Evolutionary conservation across 192 early-diverging fungal genomes (phyloP), one percentile per base, ranked within the genome.

Genomic region (Funneliformis mosseae): DNA sequence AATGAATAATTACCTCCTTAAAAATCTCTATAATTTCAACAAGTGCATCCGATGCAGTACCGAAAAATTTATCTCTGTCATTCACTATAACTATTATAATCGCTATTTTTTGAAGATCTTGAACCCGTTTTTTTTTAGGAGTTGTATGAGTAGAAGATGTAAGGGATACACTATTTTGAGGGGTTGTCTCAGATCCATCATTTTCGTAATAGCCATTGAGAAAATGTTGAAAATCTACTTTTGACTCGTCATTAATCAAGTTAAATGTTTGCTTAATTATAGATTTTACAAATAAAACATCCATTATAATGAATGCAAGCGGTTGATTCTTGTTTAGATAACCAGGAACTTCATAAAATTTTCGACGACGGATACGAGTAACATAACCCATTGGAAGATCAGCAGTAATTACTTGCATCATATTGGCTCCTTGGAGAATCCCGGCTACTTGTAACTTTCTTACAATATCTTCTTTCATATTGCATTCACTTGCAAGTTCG

Each of bases 391-490:
- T 48, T 5, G 39, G 72, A 55, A 25, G 46, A 55, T 72, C 70
- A 18, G 42, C 10, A 27, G 41, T 72, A 28, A 72, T 25, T 38
- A 74, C n/a, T 74, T 55, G 72, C 18, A 74, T 23, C 43, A n/a
- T 73, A 73, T 73, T 74, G 18, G 46, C 72, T 38, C 48, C 72
- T 38, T 74, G 43, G 45, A 74, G 72, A 38, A 74, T 59, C n/a
- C 72, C 72, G 6, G 18, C 45, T 74, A 55, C 10, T 74, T 74
- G 42, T 50, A 74, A 55, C 38, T 74, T 74, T 38, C 45, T 74
- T 59, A 74, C 4, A 33, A 74, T 16, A 50, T 55, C 72, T 74
- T 74, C 72, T 74, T 74, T 74, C 72, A 74, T 74, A 46, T 73
- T 50, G 46, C 71, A 73, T 73, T 73, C 71, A 9, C 4, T 73